A percentile compares a stretch with the other conserved stretches of the same genome.
These are phyloP conservation scores for Aspergillus carlsbadensis DNA, from an alignment of 495 filamentous ascomycete genomes.

Conservation along the genomic window DNA sequence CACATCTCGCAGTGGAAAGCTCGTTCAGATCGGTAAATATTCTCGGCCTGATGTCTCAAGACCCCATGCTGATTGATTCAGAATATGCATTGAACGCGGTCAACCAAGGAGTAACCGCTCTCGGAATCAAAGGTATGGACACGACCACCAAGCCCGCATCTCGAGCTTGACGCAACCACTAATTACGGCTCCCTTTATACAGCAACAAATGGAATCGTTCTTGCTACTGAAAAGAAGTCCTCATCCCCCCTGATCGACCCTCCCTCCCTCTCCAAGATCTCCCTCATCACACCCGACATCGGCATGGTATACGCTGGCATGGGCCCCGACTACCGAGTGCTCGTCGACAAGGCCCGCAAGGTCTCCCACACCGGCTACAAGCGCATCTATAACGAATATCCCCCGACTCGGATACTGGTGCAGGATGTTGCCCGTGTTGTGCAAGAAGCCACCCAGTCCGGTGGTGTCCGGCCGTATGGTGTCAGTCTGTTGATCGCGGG, in stretches of 20 bases:
- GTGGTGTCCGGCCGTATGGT: conserved; percentile 97
- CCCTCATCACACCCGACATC: conserved; percentile 96
- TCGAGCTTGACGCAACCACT: conserved; percentile 9
- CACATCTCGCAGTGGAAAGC: conserved; percentile 72
- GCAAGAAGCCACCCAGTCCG: conserved; percentile 97
- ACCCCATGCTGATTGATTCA: conserved; percentile 36
- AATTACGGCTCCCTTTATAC: background rate
- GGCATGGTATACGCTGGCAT: conserved; percentile 99
- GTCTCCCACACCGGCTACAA: conserved; percentile 99
- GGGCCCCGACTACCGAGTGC: conserved; percentile 96
- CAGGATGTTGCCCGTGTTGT: conserved; percentile 97
- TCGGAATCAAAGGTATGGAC: conserved; percentile 88
- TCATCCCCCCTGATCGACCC: conserved; percentile 94
- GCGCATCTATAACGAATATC: conserved; percentile 99
- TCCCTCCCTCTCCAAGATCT: conserved; percentile 94
- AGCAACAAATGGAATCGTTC: conserved; percentile 98
- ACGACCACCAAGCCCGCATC: background rate
- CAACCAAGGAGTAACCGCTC: conserved; percentile 97
- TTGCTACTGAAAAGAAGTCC: conserved; percentile 99
- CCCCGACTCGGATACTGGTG: conserved; percentile 95
- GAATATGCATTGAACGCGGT: conserved; percentile 99
- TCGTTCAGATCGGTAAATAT: conserved; percentile 66
- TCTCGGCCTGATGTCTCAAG: background rate
- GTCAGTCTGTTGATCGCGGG: conserved; percentile 93
- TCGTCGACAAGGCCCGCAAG: conserved; percentile 96